These are phyloP conservation scores for Ophiognomonia clavigignenti-juglandacearum DNA, from an alignment of 2,329 filamentous ascomycete species.

Conservation along the genomic window DNA sequence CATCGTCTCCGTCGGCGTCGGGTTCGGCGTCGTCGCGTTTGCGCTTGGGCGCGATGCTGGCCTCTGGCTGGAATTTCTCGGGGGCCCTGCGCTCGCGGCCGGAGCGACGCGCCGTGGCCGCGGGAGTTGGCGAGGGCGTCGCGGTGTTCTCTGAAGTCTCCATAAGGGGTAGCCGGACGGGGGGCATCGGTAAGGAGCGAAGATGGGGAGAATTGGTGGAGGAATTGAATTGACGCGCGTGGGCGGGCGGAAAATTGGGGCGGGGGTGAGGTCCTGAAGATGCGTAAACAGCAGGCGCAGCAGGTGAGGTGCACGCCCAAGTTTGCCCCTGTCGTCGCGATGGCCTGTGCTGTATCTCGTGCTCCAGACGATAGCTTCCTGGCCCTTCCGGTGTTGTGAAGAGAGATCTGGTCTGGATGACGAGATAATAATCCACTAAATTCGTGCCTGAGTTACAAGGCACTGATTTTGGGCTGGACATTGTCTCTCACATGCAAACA, in stretches of 20 bases:
- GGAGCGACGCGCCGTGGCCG: constrained; percentile 56
- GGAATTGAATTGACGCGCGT: constrained; percentile 23
- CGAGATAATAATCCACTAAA: too few species aligned
- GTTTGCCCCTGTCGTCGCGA: too few species aligned
- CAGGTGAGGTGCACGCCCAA: too few species aligned
- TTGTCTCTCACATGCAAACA: too few species aligned
- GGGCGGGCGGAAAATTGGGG: constrained; percentile 1
- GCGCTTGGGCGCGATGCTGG: constrained; percentile 47
- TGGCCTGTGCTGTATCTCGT: too few species aligned
- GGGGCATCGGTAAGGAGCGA: constrained; percentile 30
- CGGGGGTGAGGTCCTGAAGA: neutral
- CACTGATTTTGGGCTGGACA: too few species aligned
- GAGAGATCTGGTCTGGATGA: too few species aligned
- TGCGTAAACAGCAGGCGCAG: constrained; percentile 18
- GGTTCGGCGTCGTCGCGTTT: constrained; percentile 48
- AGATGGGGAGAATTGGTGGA: constrained; percentile 7
- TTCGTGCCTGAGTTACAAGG: too few species aligned
- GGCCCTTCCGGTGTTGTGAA: too few species aligned
- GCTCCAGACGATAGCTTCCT: too few species aligned
- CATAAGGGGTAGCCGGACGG: constrained; percentile 42
- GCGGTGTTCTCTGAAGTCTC: constrained; percentile 52
- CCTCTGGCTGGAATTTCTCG: constrained; percentile 54
- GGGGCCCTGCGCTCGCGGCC: constrained; percentile 62
- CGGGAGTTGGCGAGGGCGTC: constrained; percentile 46
- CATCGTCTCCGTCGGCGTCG: constrained; percentile 40